Evolutionary conservation across 148 eudicot species (phyloP).

Genomic region (Mesembryanthemum crystallinum): DNA sequence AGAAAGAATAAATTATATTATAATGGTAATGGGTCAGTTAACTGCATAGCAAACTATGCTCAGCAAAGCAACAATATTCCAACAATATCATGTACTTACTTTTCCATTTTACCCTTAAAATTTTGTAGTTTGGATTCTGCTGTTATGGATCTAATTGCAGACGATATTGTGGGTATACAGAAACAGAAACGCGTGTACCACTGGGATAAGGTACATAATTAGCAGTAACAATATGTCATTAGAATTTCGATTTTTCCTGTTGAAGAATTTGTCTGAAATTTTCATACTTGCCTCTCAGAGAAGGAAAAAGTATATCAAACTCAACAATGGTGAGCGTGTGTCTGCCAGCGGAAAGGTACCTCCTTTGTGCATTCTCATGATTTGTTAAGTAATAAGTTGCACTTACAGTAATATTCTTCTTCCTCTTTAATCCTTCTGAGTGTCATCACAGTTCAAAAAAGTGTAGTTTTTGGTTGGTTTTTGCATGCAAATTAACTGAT

Average conservation of each 20-base stretch:
- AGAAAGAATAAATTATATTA: too few species aligned
- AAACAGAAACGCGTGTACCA: slow-evolving; percentile 67
- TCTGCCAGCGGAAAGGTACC: slow-evolving; percentile 91
- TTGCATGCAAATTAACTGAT: background rate
- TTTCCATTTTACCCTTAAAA: background rate
- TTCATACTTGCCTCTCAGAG: slow-evolving; percentile 43
- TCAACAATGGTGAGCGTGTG: slow-evolving; percentile 84
- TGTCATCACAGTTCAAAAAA: background rate
- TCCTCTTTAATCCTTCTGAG: too few species aligned
- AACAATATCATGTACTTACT: background rate
- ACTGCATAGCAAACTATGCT: background rate
- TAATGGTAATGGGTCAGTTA: too few species aligned
- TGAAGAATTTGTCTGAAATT: slow-evolving; percentile 7
- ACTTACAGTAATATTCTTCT: too few species aligned
- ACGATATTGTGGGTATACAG: slow-evolving; percentile 61
- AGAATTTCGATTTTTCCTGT: too few species aligned
- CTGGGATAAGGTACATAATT: slow-evolving; percentile 74
- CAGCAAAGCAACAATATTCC: too few species aligned
- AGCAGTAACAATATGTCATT: background rate
- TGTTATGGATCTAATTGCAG: slow-evolving; percentile 78
- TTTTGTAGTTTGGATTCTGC: slow-evolving; percentile 79
- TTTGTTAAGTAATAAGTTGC: too few species aligned
- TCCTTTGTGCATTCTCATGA: too few species aligned
- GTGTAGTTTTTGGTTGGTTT: background rate
- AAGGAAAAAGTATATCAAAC: slow-evolving; percentile 82